Evolutionary conservation across 139 green algal genomes (phyloP), one percentile per base, ranked within the genome.

Genomic region (Chlamydomonas incerta): DNA sequence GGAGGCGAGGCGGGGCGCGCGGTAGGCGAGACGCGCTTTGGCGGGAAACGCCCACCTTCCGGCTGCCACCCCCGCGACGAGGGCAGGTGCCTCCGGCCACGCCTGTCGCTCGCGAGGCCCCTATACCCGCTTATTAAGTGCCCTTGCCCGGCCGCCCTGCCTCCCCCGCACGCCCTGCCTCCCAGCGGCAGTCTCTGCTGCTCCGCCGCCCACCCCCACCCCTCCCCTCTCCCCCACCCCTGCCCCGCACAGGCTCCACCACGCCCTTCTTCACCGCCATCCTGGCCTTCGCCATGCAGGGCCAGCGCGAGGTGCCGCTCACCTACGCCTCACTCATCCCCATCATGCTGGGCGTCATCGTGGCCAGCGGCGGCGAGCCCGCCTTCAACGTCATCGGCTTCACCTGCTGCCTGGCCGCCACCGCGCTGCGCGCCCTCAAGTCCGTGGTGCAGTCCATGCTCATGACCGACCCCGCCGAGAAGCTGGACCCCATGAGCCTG

Each of bases 251-350:
- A 69, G 97, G 97, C 0, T 93, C 97, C 21, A 99, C 96, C 2
- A 99, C 97, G 10, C 97, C 97, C 6, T 96, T 97, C 82, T 99
- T 99, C 89, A 99, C 97, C 14, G 97, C 97, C 15, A 71, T 95
- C 23, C 90, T 99, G 28, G 90, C 93, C 5, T 90, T 90, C 35
- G 3, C 93, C 0, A 89, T 99, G 71, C 79, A 92, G 68, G 87
- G 90, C 31, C 88, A 92, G 28, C 71, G 87, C 1, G 96, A 99
- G 86, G 83, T 52, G 9, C 58, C 37, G 13, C 35, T 90, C 2
- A 96, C 95, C 0, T 99, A 99, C 88, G 52, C 90, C n/a, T 89
- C 97, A 0, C 91, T 99, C 1, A 72, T 98, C 3, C 97, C 97
- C 18, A 95, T 99, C 20, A 93, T 98, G 63, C 82, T 93, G 10